phyloP scores from a whole-genome alignment of 805 yeast genomes.

The Maudiozyma saulgeensis region DNA sequence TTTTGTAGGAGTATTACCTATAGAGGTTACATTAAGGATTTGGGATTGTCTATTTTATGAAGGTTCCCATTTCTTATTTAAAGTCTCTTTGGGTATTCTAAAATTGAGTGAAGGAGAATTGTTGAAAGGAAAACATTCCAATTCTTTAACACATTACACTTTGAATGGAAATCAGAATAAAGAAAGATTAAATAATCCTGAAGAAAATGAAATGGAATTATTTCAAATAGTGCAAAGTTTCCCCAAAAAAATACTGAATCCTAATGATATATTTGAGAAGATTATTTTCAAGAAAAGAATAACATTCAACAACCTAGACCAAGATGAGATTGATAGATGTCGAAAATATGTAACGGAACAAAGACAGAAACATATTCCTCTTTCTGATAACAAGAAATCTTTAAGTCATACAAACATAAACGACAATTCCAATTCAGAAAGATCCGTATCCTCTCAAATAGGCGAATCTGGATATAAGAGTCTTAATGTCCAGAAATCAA shows the following conservation, averaged over 20 bases:
- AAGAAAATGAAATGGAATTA: conserved; percentile 47
- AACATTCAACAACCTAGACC: conserved; percentile 67
- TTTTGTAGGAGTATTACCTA: conserved; percentile 84
- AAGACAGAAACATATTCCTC: conserved; percentile 33
- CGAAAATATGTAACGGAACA: conserved; percentile 66
- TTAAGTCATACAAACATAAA: conserved; percentile 5
- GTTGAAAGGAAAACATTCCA: conserved; percentile 16
- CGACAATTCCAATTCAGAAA: neutral
- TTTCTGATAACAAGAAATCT: conserved; percentile 9
- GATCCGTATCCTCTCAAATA: neutral
- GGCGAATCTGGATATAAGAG: neutral
- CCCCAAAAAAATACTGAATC: conserved; percentile 65
- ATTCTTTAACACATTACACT: conserved; percentile 1
- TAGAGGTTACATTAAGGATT: conserved; percentile 76
- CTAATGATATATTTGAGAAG: conserved; percentile 54
- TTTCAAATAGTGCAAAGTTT: conserved; percentile 80
- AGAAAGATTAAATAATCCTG: conserved; percentile 8
- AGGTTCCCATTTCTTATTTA: conserved; percentile 77
- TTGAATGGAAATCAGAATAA: conserved; percentile 1
- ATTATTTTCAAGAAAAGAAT: conserved; percentile 64
- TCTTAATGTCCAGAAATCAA: neutral
- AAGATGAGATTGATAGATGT: conserved; percentile 72
- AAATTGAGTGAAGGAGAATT: conserved; percentile 65
- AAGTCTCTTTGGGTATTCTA: conserved; percentile 71
- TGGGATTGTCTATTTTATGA: conserved; percentile 96